Base-by-base conservation (phyloP, 2,329 filamentous ascomycete genomes). In the Lachnellula hyalina region DNA sequence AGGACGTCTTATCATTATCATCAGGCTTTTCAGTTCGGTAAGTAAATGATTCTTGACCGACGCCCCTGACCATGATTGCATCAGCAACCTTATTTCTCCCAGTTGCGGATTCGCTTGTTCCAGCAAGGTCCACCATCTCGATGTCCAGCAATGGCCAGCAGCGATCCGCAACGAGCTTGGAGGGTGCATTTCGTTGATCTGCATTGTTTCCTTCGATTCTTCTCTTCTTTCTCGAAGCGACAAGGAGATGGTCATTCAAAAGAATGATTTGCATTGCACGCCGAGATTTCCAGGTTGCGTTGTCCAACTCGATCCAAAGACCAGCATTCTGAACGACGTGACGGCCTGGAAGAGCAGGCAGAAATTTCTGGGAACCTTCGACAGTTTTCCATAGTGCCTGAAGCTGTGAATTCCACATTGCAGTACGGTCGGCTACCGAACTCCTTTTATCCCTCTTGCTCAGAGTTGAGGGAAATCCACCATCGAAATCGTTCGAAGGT, bases 341-440 rank as follows among this genome's bases (percentile, higher is more conserved):
- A 40, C 94, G 86, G n/a, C 92, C 93, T 19, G 89, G 84, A 19
- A 91, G 81, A 52, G 92, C 94, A 14, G 94, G 94, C 11, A 99
- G 76, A 67, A 96, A 99, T 70, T 97, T 97, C 67, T 99, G 94
- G 9, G 92, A 96, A 1, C 93, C 93, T 71, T 97, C 94, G n/a
- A 99, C 90, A 44, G 88, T 89, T 74, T 96, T 97, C 84, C 94
- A 99, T 46, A 99, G 75, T 61, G 67, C 65, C 59, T 70, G 79
- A 79, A 87, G 84, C 70, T 86, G 84, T 34, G 82, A 80, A 66
- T 84, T 86, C 84, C 84, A 87, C 50, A 87, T 75, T 15, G 78
- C 82, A 53, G 82, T 84, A 56, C 84, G 77, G 67, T 87, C 83
- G 11, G 82, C 82, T 45, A 99, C 91, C 15, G 92, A 96, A 72